Base-by-base conservation (phyloP, 2,329 filamentous ascomycete genomes). In the Fusarium paranaense region DNA sequence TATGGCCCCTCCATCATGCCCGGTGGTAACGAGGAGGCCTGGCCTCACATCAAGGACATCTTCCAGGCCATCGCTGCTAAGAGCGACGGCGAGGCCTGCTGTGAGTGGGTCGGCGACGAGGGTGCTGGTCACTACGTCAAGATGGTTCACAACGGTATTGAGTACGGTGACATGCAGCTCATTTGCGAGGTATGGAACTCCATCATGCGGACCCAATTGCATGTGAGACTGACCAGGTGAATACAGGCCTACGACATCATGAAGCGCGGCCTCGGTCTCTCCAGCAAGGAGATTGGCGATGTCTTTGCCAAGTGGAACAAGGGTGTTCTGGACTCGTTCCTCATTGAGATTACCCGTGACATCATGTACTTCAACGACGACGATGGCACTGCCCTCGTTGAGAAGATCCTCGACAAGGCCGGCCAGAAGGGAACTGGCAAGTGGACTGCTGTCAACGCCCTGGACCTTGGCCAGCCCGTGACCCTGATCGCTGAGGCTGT, bases 111-210 rank as follows among this genome's bases (percentile, higher is more conserved):
- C 81, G 97, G 97, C 88, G 97, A 98, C 87, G 95, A 98, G 86
- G 97, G 97, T 91, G 94, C 97, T 87, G 97, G 97, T 81, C 97
- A 99, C 92, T 99, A 98, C 90, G 96, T 99, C 90, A 99, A 99
- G 94, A 99, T 99, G 97, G 97, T 99, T 75, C 97, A 99, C 93
- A 99, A 99, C 88, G 97, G 97, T 91, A 99, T 99, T 81, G 97
- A 99, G 89, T 99, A 99, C 85, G 97, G 97, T 92, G 97, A 99
- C 89, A 99, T 99, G 97, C 97, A 99, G 90, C 91, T 99, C 82
- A 99, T 99, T 85, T 97, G 93, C 87, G 97, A 99, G 92, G 96
- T 98, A 87, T 80, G 90, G 67, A 38, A 57, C 30, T 45, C 22
- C 18, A 42, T 11, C 35, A 22, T 6, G n/a, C 35, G 13, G 16